Percentiles rank a stretch among this genome's conserved stretches.
These are phyloP conservation scores for Saccharomycopsis javanensis DNA, from an alignment of 805 yeast genomes.

Conservation along the genomic window DNA sequence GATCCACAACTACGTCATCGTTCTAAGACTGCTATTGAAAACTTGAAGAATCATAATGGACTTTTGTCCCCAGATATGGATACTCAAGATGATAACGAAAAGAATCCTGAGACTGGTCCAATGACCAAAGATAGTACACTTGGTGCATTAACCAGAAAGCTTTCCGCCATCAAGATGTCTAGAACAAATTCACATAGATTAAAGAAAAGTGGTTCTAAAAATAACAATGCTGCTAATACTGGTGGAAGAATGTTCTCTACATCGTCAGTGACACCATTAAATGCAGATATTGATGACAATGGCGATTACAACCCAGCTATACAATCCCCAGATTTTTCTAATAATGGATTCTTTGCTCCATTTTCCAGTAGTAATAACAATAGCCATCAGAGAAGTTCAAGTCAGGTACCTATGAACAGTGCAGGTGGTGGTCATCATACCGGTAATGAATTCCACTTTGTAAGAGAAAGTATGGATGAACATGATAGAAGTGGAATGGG, in stretches of 20 bases:
- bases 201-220: not conserved
- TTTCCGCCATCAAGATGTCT: conserved; percentile 16
- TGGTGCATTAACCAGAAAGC: conserved; percentile 13
- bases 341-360: not conserved
- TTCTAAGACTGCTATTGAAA: conserved; percentile 12
- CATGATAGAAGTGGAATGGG: conserved; percentile 1
- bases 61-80: not conserved
- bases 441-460: conserved; percentile 5
- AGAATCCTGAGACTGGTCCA: not conserved
- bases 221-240: not conserved
- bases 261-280: not conserved
- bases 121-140: conserved; percentile 1
- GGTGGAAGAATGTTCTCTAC: not conserved
- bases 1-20: conserved; percentile 6
- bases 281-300: not conserved
- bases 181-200: conserved; percentile 5
- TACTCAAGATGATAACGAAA: not conserved
- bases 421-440: not conserved
- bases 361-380: not conserved
- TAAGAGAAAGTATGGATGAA: not conserved
- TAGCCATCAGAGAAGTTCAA: conserved; percentile 6
- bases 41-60: conserved; percentile 3
- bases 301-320: conserved; percentile 1
- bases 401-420: conserved; percentile 9
- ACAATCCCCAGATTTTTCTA: not conserved